phyloP scores from a whole-genome alignment of 495 filamentous ascomycete genomes.

The Sphaerosporella brunnea region DNA sequence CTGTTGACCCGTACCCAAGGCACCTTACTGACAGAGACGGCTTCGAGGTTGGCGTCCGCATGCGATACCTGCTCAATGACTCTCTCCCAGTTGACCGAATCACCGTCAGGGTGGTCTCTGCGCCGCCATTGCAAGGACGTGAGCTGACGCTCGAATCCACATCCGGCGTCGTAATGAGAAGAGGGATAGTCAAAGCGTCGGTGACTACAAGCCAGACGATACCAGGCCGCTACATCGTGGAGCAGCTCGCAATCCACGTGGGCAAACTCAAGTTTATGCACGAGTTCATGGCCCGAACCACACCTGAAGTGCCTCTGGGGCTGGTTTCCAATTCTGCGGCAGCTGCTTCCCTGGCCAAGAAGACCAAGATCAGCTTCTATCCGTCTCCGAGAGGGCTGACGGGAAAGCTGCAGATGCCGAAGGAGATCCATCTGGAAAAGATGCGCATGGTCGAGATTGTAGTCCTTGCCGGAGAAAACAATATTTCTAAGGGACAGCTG shows the following conservation, averaged over 20 bases:
- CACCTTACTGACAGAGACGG: slow-evolving; percentile 60
- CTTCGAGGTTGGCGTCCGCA: slow-evolving; percentile 50
- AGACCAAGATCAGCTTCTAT: slow-evolving; percentile 23
- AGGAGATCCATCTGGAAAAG: slow-evolving; percentile 54
- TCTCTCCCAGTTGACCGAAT: slow-evolving; percentile 48
- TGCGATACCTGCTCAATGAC: slow-evolving; percentile 57
- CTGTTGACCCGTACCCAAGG: slow-evolving; percentile 48
- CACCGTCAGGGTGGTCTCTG: slow-evolving; percentile 45
- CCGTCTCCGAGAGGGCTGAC: slow-evolving; percentile 17
- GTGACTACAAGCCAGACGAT: slow-evolving; percentile 38
- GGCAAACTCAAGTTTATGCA: slow-evolving; percentile 53
- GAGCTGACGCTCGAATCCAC: slow-evolving; percentile 49
- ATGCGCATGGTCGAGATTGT: slow-evolving; percentile 58
- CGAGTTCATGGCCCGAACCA: slow-evolving; percentile 31
- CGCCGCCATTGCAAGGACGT: slow-evolving; percentile 27
- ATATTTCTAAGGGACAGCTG: slow-evolving; percentile 48
- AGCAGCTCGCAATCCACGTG: slow-evolving; percentile 48
- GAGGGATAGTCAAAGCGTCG: slow-evolving; percentile 33
- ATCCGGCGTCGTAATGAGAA: slow-evolving; percentile 31
- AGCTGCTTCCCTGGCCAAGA: slow-evolving; percentile 30
- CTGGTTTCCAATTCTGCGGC: slow-evolving; percentile 26
- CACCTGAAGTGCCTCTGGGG: slow-evolving; percentile 10
- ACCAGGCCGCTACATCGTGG: slow-evolving; percentile 58
- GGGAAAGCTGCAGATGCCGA: slow-evolving; percentile 28
- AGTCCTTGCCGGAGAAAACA: slow-evolving; percentile 58